Percentiles rank a stretch among this genome's conserved stretches.
phyloP scores from a whole-genome alignment of 805 yeast genomes.

The Trichomonascus vanleenenianus region DNA sequence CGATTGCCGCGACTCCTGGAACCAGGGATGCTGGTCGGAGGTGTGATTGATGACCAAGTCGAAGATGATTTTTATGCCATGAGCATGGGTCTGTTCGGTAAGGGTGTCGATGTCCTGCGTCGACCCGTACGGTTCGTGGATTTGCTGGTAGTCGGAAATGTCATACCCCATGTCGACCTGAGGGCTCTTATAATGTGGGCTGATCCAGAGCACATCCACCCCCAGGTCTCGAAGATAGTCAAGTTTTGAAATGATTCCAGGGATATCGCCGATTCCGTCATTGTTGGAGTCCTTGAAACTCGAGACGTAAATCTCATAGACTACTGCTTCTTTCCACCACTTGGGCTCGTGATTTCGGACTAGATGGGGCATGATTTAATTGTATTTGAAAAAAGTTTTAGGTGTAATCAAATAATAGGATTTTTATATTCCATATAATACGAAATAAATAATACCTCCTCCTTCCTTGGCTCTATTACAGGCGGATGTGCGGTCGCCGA shows the following conservation, averaged over 20 bases:
- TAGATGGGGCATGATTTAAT: too few species aligned
- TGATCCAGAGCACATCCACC: slow-evolving; percentile 47
- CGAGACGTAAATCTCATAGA: slow-evolving; percentile 57
- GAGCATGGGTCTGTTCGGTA: slow-evolving; percentile 38
- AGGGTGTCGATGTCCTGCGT: slow-evolving; percentile 44
- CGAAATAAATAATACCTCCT: too few species aligned
- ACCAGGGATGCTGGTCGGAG: slow-evolving; percentile 50
- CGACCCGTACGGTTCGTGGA: slow-evolving; percentile 47
- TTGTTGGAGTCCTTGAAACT: slow-evolving; percentile 51
- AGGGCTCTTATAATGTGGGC: slow-evolving; percentile 52
- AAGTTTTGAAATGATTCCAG: slow-evolving; percentile 43
- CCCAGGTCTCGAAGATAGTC: slow-evolving; percentile 47
- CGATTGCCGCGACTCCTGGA: slow-evolving; percentile 46
- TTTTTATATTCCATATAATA: too few species aligned
- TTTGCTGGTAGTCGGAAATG: slow-evolving; percentile 44
- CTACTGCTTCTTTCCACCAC: slow-evolving; percentile 49
- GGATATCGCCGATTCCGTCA: slow-evolving; percentile 53
- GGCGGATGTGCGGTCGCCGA: too few species aligned
- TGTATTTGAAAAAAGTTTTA: too few species aligned
- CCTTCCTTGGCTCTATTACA: too few species aligned
- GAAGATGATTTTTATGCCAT: slow-evolving; percentile 44
- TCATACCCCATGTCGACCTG: slow-evolving; percentile 61
- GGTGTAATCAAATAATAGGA: too few species aligned
- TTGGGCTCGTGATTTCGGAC: not conserved
- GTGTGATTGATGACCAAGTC: slow-evolving; percentile 57